Evolutionary conservation across 2,329 filamentous ascomycete species (phyloP).

Genomic region (Colletotrichum sp.): DNA sequence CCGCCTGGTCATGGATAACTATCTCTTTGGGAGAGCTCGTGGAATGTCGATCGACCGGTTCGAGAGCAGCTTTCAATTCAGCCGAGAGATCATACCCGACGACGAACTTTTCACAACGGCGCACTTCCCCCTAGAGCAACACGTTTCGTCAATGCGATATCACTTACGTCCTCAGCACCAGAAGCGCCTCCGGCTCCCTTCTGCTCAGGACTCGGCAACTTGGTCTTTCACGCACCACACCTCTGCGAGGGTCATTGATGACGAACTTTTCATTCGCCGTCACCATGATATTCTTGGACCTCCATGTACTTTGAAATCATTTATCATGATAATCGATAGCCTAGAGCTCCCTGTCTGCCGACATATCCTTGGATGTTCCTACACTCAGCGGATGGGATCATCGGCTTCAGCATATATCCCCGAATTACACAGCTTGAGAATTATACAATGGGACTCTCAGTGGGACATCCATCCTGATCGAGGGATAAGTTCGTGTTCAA

Average conservation of each 20-base stretch:
- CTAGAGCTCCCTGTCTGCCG: not conserved
- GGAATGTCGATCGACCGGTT: not conserved
- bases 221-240: not conserved
- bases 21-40: not conserved
- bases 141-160: not conserved
- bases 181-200: not conserved
- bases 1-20: not conserved
- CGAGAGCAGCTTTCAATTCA: not conserved
- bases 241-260: not conserved
- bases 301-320: not conserved
- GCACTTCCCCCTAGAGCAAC: not conserved
- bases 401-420: too few relatives aligned
- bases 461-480: too few relatives aligned
- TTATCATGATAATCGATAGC: not conserved
- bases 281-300: not conserved
- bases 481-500: too few relatives aligned
- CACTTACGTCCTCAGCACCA: too few relatives aligned
- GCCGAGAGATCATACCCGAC: not conserved
- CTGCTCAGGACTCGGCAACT: not conserved
- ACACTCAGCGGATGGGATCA: accelerated
- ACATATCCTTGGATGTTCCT: not conserved
- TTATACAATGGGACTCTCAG: too few relatives aligned
- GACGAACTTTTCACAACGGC: too few relatives aligned
- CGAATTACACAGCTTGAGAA: too few relatives aligned
- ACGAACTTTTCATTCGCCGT: not conserved